Evolutionary conservation across 2,329 filamentous ascomycete species (phyloP), one percentile per base, ranked within the genome.

Genomic region (Fusarium aywerte): DNA sequence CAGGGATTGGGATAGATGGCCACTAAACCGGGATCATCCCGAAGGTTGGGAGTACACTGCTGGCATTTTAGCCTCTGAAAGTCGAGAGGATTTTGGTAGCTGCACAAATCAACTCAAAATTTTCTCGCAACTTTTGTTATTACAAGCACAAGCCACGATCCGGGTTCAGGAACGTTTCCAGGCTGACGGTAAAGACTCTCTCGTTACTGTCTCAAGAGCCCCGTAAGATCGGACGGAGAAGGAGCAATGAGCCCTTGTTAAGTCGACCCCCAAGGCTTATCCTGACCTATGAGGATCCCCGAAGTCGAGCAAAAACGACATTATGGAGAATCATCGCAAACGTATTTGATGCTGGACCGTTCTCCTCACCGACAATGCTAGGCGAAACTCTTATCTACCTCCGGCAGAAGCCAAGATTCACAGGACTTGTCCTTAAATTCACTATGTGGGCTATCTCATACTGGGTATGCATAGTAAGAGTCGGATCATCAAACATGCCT

Each of bases 301-400:
- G 33, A 45, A 40, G 39, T 25, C n/a, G 35, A 44, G 57, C 51
- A 21, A 51, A 55, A 59, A 63, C 49, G 49, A 47, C 25, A 39
- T 23, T 39, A 50, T 40, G 36, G 38, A 53, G 45, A 32, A 36
- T n/a, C 40, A 21, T 66, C 27, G 32, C 36, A 54, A 52, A 48
- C 36, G 20, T 45, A 33, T 21, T 48, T 52, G 44, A 49, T 43
- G 32, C 52, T 52, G 52, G 42, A 52, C 36, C 51, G 40, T 69
- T 35, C 52, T 40, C 40, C 65, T 68, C 65, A 68, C 65, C 65
- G 65, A 68, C 65, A 69, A 48, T 68, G 36, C 62, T 57, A 56
- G 65, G 39, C 55, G 40, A 53, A 55, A 53, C 35, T 58, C 58
- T 62, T 60, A 66, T 68, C 51, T 58, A 27, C 29, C 48, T 66